phyloP scores from a whole-genome alignment of 805 yeast species.

The Wickerhamiella domercqiae region DNA sequence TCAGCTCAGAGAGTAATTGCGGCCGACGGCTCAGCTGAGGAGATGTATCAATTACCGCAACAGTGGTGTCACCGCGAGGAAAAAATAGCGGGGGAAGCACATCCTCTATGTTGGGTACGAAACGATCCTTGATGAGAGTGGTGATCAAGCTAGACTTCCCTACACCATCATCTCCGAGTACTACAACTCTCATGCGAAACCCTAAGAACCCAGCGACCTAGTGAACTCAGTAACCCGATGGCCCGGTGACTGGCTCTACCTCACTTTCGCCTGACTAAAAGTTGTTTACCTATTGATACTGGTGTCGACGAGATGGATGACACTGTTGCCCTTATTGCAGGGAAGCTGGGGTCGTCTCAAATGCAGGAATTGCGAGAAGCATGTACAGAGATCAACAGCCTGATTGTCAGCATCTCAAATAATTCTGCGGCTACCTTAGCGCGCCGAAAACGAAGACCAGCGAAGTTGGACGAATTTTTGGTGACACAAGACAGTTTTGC shows the following conservation, averaged over 20 bases:
- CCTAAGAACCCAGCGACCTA: too few species aligned
- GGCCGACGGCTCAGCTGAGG: slow-evolving; percentile 40
- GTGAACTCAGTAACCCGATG: too few species aligned
- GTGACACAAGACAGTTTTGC: slow-evolving; percentile 38
- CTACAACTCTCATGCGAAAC: slow-evolving; percentile 59
- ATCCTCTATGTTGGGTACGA: slow-evolving; percentile 59
- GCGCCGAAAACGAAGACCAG: neutral
- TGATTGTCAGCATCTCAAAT: neutral
- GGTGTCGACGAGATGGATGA: neutral
- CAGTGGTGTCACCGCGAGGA: slow-evolving; percentile 52
- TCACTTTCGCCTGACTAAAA: too few species aligned
- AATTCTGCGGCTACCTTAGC: neutral
- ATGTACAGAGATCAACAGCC: neutral
- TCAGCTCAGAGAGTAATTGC: slow-evolving; percentile 51
- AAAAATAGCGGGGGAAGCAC: slow-evolving; percentile 74
- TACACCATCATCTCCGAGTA: slow-evolving; percentile 81
- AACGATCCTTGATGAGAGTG: slow-evolving; percentile 66
- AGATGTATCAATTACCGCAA: slow-evolving; percentile 68
- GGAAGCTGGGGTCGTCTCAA: neutral
- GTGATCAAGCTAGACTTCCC: slow-evolving; percentile 45
- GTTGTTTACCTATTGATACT: too few species aligned
- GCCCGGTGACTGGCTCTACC: too few species aligned
- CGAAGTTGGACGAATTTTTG: slow-evolving; percentile 24
- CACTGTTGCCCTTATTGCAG: neutral
- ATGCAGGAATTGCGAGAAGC: neutral